Evolutionary conservation across 805 yeast species (phyloP), one percentile per base, ranked within the genome.

Genomic region (Saturnispora dispora): DNA sequence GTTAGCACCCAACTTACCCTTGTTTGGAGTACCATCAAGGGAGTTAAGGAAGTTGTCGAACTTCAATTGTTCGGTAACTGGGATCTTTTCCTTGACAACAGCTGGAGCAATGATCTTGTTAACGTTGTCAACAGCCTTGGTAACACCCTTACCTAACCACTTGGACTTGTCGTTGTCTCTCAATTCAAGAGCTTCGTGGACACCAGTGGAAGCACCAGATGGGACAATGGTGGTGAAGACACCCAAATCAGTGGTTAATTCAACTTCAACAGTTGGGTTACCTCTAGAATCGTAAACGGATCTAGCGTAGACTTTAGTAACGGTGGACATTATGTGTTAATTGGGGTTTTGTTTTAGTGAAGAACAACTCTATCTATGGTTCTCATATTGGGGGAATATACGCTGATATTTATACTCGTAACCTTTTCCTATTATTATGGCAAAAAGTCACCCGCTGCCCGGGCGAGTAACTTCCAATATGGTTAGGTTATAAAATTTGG

Each of bases 241-340:
- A 69, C 99, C 99, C 69, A 86, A 82, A 58, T 79, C 91, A 69
- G 99, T 91, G 81, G 85, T 77, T 66, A 91, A 68, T 70, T 93
- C 98, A 63, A 93, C 98, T 83, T 93, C 98, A 65, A 93, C 99
- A 64, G 99, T 91, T 78, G 99, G 99, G 84, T 91, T 93, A 77
- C 98, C 98, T 78, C 99, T 88, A 66, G 98, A 91, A 79, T 91
- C 99, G 85, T 93, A 91, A 75, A 91, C 96, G 81, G 82, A 85
- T 78, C 99, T 90, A 67, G 98, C 87, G 74, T 78, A 83, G 65
- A 90, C 76, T 76, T 91, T 90, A 63, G 87, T 72, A 67, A 88
- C 81, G 64, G 96, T 85, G 44, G 68, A 59, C 71, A 67, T 30
- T 67, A 52, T n/a, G 58, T 22, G 22, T 40, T 47, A 46, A 44